Conservation (phyloP, 163 green algal species). For the Picocystis sp. region DNA sequence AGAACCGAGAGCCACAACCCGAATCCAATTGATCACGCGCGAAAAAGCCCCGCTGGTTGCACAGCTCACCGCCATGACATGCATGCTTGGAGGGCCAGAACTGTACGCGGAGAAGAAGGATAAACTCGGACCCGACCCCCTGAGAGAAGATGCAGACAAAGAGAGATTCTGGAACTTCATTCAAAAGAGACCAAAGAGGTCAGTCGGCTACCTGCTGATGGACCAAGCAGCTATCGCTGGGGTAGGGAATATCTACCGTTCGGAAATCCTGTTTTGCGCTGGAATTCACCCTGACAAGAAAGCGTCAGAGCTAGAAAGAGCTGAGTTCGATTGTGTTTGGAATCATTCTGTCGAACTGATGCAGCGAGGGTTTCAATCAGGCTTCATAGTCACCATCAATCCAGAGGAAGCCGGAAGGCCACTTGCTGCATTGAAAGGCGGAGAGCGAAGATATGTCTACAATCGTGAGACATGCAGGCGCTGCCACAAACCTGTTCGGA, state of each 20-base stretch:
- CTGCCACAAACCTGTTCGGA: constrained; percentile 33
- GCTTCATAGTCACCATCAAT: constrained; percentile 74
- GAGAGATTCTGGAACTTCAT: constrained; percentile 23
- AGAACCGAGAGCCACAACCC: constrained; percentile 40
- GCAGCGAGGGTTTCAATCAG: constrained; percentile 49
- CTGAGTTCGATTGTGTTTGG: constrained; percentile 44
- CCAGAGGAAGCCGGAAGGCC: constrained; percentile 27
- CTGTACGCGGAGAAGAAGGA: constrained; percentile 22
- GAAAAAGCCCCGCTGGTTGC: constrained; percentile 29
- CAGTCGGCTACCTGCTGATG: constrained; percentile 63
- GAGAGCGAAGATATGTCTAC: constrained; percentile 47
- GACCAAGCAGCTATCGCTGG: constrained; percentile 57
- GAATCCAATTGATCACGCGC: constrained; percentile 28
- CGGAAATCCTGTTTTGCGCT: constrained; percentile 35
- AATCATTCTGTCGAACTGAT: constrained; percentile 41
- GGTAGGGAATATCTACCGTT: constrained; percentile 75
- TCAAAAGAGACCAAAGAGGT: constrained; percentile 24
- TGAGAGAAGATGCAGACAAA: constrained; percentile 53
- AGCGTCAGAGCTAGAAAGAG: constrained; percentile 21
- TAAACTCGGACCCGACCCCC: constrained; percentile 55
- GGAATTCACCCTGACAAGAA: constrained; percentile 63
- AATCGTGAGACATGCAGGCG: constrained; percentile 51
- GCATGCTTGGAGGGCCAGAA: constrained; percentile 34
- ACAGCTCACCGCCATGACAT: constrained; percentile 68
- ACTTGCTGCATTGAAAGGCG: neutral